Evolutionary conservation across 495 filamentous ascomycete species (phyloP).

Genomic region (Opeltia flavorubescens): DNA sequence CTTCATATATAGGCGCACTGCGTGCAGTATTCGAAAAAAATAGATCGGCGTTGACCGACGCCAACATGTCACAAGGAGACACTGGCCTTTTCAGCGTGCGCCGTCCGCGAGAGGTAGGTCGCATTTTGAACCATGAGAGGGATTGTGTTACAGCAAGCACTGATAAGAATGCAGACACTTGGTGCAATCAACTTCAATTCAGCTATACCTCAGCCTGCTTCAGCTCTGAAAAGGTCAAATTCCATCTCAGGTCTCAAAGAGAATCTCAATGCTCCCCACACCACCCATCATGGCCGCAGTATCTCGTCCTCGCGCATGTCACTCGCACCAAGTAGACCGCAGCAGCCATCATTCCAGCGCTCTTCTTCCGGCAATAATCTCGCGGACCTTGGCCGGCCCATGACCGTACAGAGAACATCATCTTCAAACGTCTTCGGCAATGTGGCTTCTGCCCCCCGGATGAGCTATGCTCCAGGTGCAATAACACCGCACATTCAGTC

Average conservation of each 20-base stretch:
- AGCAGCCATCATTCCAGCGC: constrained; percentile 71
- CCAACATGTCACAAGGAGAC: constrained; percentile 55
- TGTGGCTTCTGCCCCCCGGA: constrained; percentile 7
- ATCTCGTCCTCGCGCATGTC: constrained; percentile 76
- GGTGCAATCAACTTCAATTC: constrained; percentile 64
- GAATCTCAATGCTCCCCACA: constrained; percentile 53
- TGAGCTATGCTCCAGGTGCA: constrained; percentile 53
- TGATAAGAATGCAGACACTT: constrained; percentile 45
- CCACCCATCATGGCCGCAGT: constrained; percentile 58
- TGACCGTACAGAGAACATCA: constrained; percentile 79
- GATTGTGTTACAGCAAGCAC: no score
- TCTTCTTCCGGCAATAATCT: constrained; percentile 67
- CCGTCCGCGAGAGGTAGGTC: constrained; percentile 54
- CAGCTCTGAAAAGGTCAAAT: constrained; percentile 87
- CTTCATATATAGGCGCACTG: no score
- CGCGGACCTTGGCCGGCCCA: constrained; percentile 55
- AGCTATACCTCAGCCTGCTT: constrained; percentile 76
- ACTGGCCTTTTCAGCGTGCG: constrained; percentile 60
- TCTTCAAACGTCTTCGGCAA: constrained; percentile 53
- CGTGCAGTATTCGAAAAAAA: no score
- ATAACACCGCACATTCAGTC: constrained; percentile 33
- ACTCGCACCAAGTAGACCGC: constrained; percentile 61
- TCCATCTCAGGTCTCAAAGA: constrained; percentile 59
- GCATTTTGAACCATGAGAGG: no score
- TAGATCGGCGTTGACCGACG: background rate